Conservation (phyloP, 116 monocot genomes). For the Trichopus zeylanicus region DNA sequence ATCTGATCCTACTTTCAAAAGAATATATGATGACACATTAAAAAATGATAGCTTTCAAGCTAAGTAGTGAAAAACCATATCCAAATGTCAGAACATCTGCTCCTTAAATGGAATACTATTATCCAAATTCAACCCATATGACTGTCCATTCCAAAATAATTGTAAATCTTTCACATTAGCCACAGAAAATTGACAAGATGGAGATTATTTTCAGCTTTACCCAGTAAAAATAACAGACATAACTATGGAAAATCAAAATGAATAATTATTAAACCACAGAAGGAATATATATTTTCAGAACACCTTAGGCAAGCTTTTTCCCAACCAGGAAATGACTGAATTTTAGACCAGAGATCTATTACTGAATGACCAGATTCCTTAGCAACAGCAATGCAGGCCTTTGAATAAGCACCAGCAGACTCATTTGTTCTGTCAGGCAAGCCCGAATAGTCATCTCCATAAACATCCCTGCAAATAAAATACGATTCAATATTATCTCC, state of each 20-base stretch:
- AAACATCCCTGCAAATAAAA: constrained; percentile 37
- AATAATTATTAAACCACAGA: background rate
- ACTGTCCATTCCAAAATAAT: no score
- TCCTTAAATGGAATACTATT: no score
- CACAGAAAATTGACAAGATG: background rate
- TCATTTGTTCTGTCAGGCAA: constrained; percentile 78
- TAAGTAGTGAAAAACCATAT: no score
- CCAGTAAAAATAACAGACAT: background rate
- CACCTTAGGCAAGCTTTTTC: constrained; percentile 65
- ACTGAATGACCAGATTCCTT: constrained; percentile 33
- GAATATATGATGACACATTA: no score
- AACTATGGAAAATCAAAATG: background rate
- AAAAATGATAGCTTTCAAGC: no score
- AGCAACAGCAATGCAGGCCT: constrained; percentile 56
- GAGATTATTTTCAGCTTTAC: background rate
- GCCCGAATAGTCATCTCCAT: constrained; percentile 36
- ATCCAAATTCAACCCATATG: no score
- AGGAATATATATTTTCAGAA: background rate
- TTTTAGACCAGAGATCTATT: constrained; percentile 81
- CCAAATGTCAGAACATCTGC: no score
- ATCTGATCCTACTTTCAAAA: no score
- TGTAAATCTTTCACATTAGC: no score
- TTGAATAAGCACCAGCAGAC: constrained; percentile 61
- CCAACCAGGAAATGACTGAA: constrained; percentile 66
- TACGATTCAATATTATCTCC: background rate